A percentile compares a stretch with the other conserved stretches of the same genome.
phyloP scores from a whole-genome alignment of 768 basidiomycete genomes.

The Paxillus rubicundulus region DNA sequence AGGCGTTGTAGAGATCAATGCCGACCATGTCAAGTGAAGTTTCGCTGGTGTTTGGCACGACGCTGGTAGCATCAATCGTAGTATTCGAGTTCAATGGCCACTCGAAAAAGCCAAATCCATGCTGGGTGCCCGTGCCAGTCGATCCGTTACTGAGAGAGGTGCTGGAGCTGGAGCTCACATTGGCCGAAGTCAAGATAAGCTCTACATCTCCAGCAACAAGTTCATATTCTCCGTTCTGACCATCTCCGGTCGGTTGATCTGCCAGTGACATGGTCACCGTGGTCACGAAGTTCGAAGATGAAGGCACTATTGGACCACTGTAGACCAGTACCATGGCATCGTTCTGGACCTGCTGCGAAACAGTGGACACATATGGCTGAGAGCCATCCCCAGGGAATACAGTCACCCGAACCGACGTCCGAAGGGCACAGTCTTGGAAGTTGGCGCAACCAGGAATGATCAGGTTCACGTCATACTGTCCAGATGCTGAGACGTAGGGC shows the following conservation, averaged over 20 bases:
- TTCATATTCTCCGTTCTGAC: slow-evolving; percentile 66
- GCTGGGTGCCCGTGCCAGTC: slow-evolving; percentile 35
- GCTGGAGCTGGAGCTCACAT: slow-evolving; percentile 36
- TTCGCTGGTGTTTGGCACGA: slow-evolving; percentile 65
- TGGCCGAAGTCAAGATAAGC: slow-evolving; percentile 66
- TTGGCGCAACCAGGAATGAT: slow-evolving; percentile 83
- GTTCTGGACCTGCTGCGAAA: slow-evolving; percentile 67
- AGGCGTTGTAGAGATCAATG: slow-evolving; percentile 55
- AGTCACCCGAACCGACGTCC: slow-evolving; percentile 80
- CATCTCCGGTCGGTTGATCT: slow-evolving; percentile 57
- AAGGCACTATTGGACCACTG: slow-evolving; percentile 77
- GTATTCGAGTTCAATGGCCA: slow-evolving; percentile 59
- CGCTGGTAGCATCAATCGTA: slow-evolving; percentile 55
- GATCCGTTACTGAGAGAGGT: slow-evolving; percentile 29
- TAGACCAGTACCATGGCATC: slow-evolving; percentile 71
- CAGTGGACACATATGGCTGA: slow-evolving; percentile 60
- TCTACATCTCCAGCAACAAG: slow-evolving; percentile 88
- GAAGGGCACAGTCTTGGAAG: slow-evolving; percentile 73
- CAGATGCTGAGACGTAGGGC: slow-evolving; percentile 89
- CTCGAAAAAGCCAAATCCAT: slow-evolving; percentile 85
- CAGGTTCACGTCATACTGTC: slow-evolving; percentile 80
- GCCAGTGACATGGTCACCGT: slow-evolving; percentile 77
- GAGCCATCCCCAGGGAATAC: slow-evolving; percentile 75
- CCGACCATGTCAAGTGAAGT: slow-evolving; percentile 66
- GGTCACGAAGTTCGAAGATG: slow-evolving; percentile 65